Percentiles rank a stretch among this genome's conserved stretches.
phyloP scores from a whole-genome alignment of 805 yeast species.

The Candida suzukii region DNA sequence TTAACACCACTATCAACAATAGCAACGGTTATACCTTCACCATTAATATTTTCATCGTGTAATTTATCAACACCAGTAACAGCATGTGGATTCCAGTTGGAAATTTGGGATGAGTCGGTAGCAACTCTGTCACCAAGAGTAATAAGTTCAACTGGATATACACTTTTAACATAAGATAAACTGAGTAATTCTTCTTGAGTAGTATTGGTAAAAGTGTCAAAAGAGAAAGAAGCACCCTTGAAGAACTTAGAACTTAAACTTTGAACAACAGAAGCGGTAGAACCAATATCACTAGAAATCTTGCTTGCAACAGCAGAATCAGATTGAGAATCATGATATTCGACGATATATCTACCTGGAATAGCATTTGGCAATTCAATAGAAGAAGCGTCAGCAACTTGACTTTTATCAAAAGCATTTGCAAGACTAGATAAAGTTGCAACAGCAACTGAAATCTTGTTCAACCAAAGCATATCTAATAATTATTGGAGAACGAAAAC shows the following conservation, averaged over 20 bases:
- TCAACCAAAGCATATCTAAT: neutral
- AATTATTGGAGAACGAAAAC: too few relatives aligned
- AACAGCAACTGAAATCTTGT: neutral
- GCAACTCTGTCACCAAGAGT: constrained; percentile 1
- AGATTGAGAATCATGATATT: constrained; percentile 1
- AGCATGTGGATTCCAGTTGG: constrained; percentile 12
- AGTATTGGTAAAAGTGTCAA: constrained; percentile 1
- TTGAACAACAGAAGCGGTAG: constrained; percentile 1
- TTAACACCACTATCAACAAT: constrained; percentile 12
- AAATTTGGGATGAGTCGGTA: neutral
- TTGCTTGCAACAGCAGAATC: neutral
- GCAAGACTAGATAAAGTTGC: neutral
- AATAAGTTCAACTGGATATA: constrained; percentile 6
- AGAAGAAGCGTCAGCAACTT: neutral
- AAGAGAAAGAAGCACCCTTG: constrained; percentile 3
- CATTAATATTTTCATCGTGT: constrained; percentile 10
- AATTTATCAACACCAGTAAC: constrained; percentile 12
- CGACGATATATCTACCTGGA: constrained; percentile 5
- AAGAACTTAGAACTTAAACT: constrained; percentile 4
- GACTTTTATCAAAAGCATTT: neutral
- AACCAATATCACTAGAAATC: neutral
- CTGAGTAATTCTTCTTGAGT: neutral
- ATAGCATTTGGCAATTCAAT: neutral
- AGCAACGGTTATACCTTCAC: constrained; percentile 10
- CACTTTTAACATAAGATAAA: constrained; percentile 4